Base-by-base conservation (phyloP, 805 yeast species). In the Candida nitratophila region DNA sequence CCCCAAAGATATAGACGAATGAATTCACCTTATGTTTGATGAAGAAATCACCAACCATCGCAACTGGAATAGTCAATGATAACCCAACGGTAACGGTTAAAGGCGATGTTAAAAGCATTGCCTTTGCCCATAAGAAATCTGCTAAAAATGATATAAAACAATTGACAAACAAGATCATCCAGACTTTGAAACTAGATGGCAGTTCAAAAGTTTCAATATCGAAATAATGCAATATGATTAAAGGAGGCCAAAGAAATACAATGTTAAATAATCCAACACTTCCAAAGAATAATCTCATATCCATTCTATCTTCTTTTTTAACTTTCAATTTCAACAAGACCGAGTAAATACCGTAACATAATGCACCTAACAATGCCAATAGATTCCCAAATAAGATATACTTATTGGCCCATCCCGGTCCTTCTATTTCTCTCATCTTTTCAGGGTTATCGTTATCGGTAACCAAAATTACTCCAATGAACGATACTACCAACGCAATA, bases 61-160 rank as follows among this genome's bases (percentile, higher is more conserved):
- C 96, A 42, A 93, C 74, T 2, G 99, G 99, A 17, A 93, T 93
- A 0, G 98, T 91, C 47, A 90, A 77, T 19, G 96, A 83, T 27
- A 93, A 70, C 0, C 99, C 99, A 11, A 93, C 95, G 0, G 99
- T 93, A 3, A 91, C 98, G 0, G 96, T 90, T 51, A 93, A 69
- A 2, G 99, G 99, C 37, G 93, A 83, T 1, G 99, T 93, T 56
- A 93, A 68, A 29, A 93, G 72, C 78, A 90, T 93, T 0, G 98
- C 95, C 50, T 87, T 79, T 30, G 96, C 96, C 99, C 99, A 93
- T 56, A 95, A 81, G 54, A 83, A 89, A 60, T 93, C 99, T 34
- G 95, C 83, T 15, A 90, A 64, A 52, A 93, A 83, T 1, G 96
- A 88, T 36, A 88, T 79, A 31, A 77, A 56, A 46, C 90, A 85